Base-by-base conservation (phyloP, 495 filamentous ascomycete species). In the Sordaria brevicollis region DNA sequence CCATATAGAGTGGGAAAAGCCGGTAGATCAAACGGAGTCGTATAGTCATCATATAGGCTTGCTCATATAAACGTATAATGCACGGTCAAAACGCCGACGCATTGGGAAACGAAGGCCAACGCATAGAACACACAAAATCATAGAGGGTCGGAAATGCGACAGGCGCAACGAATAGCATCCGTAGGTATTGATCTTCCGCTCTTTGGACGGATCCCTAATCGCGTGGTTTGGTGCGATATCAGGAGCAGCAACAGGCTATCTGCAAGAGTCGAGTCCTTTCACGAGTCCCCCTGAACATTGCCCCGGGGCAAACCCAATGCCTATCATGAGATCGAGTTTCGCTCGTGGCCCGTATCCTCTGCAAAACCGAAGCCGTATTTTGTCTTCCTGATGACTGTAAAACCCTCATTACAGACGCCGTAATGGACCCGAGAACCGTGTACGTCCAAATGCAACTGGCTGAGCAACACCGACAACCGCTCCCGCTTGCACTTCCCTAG, bases 341-440 rank as follows among this genome's bases (percentile, higher is more conserved):
- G 73, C 73, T 74, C 70, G 71, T 70, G 73, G 74, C 72, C 71
- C 71, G 73, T 72, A 76, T 78, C 75, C 78, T 72, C 71, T 74
- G 75, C 65, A 74, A 77, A 79, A 73, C 75, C 77, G 69, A 69
- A 71, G 70, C 74, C 73, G 70, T 74, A 74, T 80, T 79, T 73
- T 76, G 74, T 76, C 67, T 74, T 80, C 79, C 79, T 82, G 81
- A 82, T 84, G 82, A 84, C 82, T 83, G 79, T 83, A 83, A 84
- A 57, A 84, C 81, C 83, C 83, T 84, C 78, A 85, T 83, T 84
- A 85, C 83, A 84, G 83, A 85, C 83, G 83, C 83, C 83, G 82
- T 79, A 82, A 83, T 85, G 82, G 82, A 82, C 83, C 49, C 82
- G 80, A 81, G 81, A 84, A 82, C 78, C 81, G 73, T 84, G 78